Evolutionary conservation across 2,329 filamentous ascomycete species (phyloP), one percentile per base, ranked within the genome.

Genomic region (Fusarium marasasianum): DNA sequence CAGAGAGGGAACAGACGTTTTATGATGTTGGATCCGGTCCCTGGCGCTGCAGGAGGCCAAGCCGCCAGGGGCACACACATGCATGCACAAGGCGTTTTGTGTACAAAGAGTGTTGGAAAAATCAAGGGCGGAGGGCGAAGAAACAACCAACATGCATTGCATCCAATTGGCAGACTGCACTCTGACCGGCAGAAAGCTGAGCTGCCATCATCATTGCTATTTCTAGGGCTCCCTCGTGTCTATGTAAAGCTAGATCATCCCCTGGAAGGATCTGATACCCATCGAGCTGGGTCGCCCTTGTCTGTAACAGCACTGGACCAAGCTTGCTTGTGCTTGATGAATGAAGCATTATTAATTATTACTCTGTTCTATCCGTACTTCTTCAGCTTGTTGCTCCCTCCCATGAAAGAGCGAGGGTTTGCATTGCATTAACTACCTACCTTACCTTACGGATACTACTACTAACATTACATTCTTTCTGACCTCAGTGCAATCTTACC

Each of bases 241-340:
- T 29, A 48, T 48, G 51, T 44, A 56, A 57, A 57, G 54, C 24
- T 59, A 47, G 63, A 35, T 41, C 15, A 35, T 64, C 44, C 58
- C 71, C 59, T 61, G 61, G 47, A 55, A 51, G 59, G 61, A 53
- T 59, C 56, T 68, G 57, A 72, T 59, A 56, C 53, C 72, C 72
- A 75, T 72, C 44, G 50, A 63, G 40, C 72, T 75, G 72, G 72
- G 72, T 75, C 53, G 64, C 68, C 72, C 72, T 70, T 63, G 72
- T 62, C 55, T 45, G 54, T 58, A 48, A 44, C 48, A 55, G 44
- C 44, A 51, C 53, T 33, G 26, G 22, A 31, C 58, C 48, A 37
- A 26, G 50, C 38, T 44, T 43, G 55, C 41, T 58, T 51, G 55
- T 58, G 41, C 55, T 29, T 18, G 41, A 37, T 35, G 33, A 37